Evolutionary conservation across 2,329 filamentous ascomycete genomes (phyloP).

Genomic region (Neophaeococcomyces mojaviensis): DNA sequence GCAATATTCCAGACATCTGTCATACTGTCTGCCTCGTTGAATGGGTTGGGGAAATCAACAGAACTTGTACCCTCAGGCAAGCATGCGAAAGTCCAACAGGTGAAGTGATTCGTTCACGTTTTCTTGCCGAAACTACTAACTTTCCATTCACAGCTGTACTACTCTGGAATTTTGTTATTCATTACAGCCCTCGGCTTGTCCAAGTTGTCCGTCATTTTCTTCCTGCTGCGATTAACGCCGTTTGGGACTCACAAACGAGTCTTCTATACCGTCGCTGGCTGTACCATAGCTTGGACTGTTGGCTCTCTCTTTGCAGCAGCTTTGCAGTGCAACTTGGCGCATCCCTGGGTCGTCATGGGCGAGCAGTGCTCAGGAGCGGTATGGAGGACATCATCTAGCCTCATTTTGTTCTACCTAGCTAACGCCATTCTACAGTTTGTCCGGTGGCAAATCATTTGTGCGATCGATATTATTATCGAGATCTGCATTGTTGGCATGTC

Average conservation of each 20-base stretch:
- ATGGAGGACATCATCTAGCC: constrained; percentile 4
- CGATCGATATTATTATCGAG: constrained; percentile 31
- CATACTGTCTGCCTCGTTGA: constrained; percentile 26
- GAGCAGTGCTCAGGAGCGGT: constrained; percentile 21
- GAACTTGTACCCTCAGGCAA: constrained; percentile 18
- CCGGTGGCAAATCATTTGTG: constrained; percentile 23
- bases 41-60: constrained; percentile 30
- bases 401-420: not conserved
- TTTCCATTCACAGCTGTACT: constrained; percentile 18
- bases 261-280: constrained; percentile 12
- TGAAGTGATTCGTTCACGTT: not conserved
- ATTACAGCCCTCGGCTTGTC: constrained; percentile 22
- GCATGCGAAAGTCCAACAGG: constrained; percentile 18
- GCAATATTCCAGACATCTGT: constrained; percentile 28
- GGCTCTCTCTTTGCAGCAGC: constrained; percentile 19
- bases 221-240: constrained; percentile 19
- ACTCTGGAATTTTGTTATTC: constrained; percentile 24
- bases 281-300: constrained; percentile 17
- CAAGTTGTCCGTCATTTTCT: constrained; percentile 24
- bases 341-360: constrained; percentile 22
- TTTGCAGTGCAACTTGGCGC: constrained; percentile 24
- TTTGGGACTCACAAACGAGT: constrained; percentile 12
- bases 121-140: not conserved
- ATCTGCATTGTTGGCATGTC: constrained; percentile 27
- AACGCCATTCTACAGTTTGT: not conserved